Base-by-base conservation (phyloP, 768 basidiomycete species). In the Termitomyces sp. region DNA sequence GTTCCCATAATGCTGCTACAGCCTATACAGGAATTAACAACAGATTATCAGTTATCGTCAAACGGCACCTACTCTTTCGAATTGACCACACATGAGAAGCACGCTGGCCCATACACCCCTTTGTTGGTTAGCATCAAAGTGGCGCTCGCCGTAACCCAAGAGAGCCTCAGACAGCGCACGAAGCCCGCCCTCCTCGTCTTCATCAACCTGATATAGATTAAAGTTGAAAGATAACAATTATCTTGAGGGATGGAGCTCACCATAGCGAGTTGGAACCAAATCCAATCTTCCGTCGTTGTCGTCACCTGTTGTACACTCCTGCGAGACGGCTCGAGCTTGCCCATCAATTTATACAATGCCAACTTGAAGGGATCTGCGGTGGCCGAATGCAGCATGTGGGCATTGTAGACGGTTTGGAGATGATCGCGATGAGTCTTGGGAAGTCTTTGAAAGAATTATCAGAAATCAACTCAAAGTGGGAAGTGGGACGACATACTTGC, bases 261-360 rank as follows among this genome's bases (percentile, higher is more conserved):
- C 84, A 98, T 89, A 1, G 87, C 81, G 14, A 98, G 80, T 73
- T 99, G 95, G 77, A 95, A 87, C 96, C 96, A 99, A 35, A 98
- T 77, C 96, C 96, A 99, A 71, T 99, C 97, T 69, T 98, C 97
- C 2, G 92, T 95, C 1, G 95, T 95, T 10, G 82, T 82, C 0
- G 95, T 98, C 5, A 98, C 93, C 40, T 86, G 83, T 5, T 85
- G 82, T 2, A 95, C 86, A 64, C 84, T 89, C 47, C 94, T 81
- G 55, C 90, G 79, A 5, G 82, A 72, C 1, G 93, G 85, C 63
- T 99, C 97, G 52, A 96, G 82, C 64, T 90, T 90, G 43, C 94
- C 96, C 79, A 98, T 89, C 35, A 99, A 77, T 70, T 97, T 98
- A 78, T 97, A 98, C 32, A 99, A 71, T 0, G 95, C 95, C 53